phyloP scores from a whole-genome alignment of 495 filamentous ascomycete species.

The Achaetomiella virescens region DNA sequence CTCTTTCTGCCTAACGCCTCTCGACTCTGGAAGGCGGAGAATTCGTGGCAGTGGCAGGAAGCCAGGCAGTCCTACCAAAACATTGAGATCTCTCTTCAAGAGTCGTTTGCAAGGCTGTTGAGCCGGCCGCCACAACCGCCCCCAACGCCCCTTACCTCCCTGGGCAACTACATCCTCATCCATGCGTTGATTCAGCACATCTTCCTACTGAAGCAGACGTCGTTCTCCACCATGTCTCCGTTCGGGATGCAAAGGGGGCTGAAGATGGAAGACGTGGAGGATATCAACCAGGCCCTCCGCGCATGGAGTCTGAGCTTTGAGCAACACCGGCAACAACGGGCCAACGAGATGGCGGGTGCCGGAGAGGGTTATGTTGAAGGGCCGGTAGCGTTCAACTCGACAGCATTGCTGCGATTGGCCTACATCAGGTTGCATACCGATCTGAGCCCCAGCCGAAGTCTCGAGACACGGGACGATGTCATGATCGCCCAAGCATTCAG shows the following conservation, averaged over 20 bases:
- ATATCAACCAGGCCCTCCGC: conserved; percentile 53
- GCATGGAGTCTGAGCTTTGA: conserved; percentile 62
- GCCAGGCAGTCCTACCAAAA: conserved; percentile 36
- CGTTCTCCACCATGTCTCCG: conserved; percentile 36
- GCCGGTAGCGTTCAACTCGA: conserved; percentile 60
- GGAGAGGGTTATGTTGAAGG: conserved; percentile 47
- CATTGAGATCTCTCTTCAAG: conserved; percentile 45
- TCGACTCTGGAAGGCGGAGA: conserved; percentile 48
- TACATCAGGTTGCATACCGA: conserved; percentile 66
- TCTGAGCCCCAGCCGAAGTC: conserved; percentile 53
- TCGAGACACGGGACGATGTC: conserved; percentile 57
- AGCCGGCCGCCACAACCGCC: conserved; percentile 40
- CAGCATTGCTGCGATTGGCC: conserved; percentile 57
- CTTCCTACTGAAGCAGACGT: conserved; percentile 57
- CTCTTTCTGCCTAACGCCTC: conserved; percentile 53
- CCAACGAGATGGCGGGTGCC: conserved; percentile 30
- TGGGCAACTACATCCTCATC: conserved; percentile 63
- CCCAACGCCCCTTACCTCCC: conserved; percentile 50
- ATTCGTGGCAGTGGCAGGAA: conserved; percentile 46
- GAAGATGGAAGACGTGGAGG: conserved; percentile 49
- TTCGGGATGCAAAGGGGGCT: conserved; percentile 42
- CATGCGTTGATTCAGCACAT: conserved; percentile 65
- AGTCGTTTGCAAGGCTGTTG: conserved; percentile 44
- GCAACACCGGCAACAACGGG: conserved; percentile 38
- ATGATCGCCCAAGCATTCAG: conserved; percentile 54